Conservation (phyloP, 139 green algal genomes). For the Marvania coccoides region DNA sequence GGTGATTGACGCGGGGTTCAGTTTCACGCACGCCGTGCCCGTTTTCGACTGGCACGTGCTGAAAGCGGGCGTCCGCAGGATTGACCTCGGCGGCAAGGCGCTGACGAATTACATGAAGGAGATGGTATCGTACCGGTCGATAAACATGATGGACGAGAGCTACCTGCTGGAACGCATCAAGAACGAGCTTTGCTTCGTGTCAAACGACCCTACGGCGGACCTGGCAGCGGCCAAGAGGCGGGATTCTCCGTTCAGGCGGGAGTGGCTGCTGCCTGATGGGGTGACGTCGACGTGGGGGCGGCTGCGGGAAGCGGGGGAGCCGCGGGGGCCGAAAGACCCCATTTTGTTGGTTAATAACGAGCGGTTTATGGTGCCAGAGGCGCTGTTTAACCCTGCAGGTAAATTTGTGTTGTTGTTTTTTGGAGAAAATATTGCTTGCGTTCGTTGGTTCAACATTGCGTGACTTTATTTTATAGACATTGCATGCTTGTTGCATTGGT, state of each 20-base stretch:
- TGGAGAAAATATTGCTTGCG: background rate
- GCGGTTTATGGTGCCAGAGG: constrained; percentile 96
- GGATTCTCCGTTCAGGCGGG: constrained; percentile 39
- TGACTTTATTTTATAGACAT: constrained; percentile 22
- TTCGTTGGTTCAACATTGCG: background rate
- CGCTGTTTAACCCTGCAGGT: constrained; percentile 66
- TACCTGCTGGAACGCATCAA: constrained; percentile 93
- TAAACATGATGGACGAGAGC: constrained; percentile 95
- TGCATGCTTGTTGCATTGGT: constrained; percentile 8
- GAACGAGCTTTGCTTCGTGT: constrained; percentile 83
- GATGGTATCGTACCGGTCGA: constrained; percentile 79
- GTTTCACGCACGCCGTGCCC: constrained; percentile 76
- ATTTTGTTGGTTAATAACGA: constrained; percentile 88
- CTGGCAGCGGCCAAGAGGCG: constrained; percentile 21
- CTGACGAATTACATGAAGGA: constrained; percentile 98
- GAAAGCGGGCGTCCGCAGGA: constrained; percentile 48
- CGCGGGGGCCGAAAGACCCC: constrained; percentile 4
- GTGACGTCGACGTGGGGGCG: constrained; percentile 75
- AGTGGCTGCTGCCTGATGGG: constrained; percentile 92
- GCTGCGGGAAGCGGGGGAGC: constrained; percentile 22
- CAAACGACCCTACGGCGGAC: constrained; percentile 41
- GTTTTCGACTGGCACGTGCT: constrained; percentile 49
- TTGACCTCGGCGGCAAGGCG: constrained; percentile 94
- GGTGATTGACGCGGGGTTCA: constrained; percentile 71
- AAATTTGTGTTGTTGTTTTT: background rate